A percentile compares a stretch with the other conserved stretches of the same genome.
These are phyloP conservation scores for Thermomucor indicae-seudaticae DNA, from an alignment of 371 early-diverging fungal genomes.

Conservation along the genomic window DNA sequence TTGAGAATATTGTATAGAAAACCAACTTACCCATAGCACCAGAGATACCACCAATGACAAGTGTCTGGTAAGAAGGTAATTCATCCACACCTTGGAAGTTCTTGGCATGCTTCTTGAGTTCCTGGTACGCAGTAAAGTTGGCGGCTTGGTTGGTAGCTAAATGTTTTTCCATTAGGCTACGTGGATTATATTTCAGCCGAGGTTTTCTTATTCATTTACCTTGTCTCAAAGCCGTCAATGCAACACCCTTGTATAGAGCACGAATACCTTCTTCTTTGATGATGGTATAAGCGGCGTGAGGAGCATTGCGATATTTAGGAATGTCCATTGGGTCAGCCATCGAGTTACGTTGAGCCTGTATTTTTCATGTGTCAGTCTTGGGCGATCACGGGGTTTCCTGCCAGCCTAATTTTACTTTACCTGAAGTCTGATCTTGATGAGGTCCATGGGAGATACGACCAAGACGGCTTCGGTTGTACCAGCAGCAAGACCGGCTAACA, in stretches of 20 bases:
- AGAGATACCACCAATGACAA: slow-evolving; percentile 88
- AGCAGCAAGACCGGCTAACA: slow-evolving; percentile 91
- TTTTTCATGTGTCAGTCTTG: not conserved
- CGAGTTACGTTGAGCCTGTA: slow-evolving; percentile 85
- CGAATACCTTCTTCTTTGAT: slow-evolving; percentile 88
- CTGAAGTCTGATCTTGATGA: slow-evolving; percentile 95
- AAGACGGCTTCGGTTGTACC: slow-evolving; percentile 95
- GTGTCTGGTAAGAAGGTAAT: slow-evolving; percentile 90
- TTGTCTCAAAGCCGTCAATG: slow-evolving; percentile 92
- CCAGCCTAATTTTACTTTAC: slow-evolving; percentile 5
- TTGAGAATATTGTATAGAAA: not conserved
- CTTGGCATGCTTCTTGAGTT: slow-evolving; percentile 69
- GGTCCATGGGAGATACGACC: slow-evolving; percentile 98
- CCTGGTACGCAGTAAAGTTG: slow-evolving; percentile 97
- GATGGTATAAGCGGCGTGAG: slow-evolving; percentile 90
- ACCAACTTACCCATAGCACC: slow-evolving; percentile 80
- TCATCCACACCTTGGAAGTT: slow-evolving; percentile 73
- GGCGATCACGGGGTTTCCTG: not conserved
- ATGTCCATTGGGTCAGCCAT: slow-evolving; percentile 95
- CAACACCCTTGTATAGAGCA: slow-evolving; percentile 94
- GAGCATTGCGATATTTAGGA: slow-evolving; percentile 95
- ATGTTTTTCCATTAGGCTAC: not conserved
- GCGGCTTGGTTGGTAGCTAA: slow-evolving; percentile 97
- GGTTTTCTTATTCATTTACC: slow-evolving; percentile 33
- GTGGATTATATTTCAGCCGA: not conserved